Conservation (phyloP, 2,329 filamentous ascomycete genomes). For the Xylaria digitata region DNA sequence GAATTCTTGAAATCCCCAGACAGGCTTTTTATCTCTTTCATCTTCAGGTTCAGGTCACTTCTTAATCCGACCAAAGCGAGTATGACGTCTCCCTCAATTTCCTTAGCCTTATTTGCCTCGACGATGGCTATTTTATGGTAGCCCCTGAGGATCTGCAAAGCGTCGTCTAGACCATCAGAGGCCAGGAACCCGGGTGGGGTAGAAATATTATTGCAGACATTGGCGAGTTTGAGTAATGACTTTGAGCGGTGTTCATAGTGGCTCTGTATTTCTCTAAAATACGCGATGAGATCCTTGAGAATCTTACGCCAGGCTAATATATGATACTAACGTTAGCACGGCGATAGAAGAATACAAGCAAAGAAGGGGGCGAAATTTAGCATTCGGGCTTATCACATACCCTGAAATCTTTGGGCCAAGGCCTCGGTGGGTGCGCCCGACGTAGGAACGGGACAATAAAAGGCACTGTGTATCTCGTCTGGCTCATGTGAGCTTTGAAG, state of each 20-base stretch:
- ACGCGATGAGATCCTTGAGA: slow-evolving; percentile 91
- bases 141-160: slow-evolving; percentile 79
- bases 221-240: slow-evolving; percentile 82
- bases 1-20: slow-evolving; percentile 97
- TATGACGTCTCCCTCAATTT: slow-evolving; percentile 93
- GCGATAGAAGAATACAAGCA: slow-evolving; percentile 2
- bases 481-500: slow-evolving; percentile 75
- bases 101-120: slow-evolving; percentile 88
- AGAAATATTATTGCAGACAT: slow-evolving; percentile 82
- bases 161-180: slow-evolving; percentile 88
- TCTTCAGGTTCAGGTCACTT: slow-evolving; percentile 92
- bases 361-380: neutral
- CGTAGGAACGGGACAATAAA: slow-evolving; percentile 90
- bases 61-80: slow-evolving; percentile 85
- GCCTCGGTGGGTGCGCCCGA: slow-evolving; percentile 88
- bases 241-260: slow-evolving; percentile 91
- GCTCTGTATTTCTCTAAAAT: slow-evolving; percentile 90
- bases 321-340: slow-evolving; percentile 16
- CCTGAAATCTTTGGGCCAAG: slow-evolving; percentile 87
- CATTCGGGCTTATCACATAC: slow-evolving; percentile 59
- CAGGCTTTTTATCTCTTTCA: slow-evolving; percentile 96
- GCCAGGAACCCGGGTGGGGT: slow-evolving; percentile 80
- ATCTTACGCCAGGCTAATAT: slow-evolving; percentile 88
- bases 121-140: slow-evolving; percentile 84
- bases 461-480: slow-evolving; percentile 82